phyloP scores from a whole-genome alignment of 192 early-diverging fungal genomes.

The Coemansia sp. region DNA sequence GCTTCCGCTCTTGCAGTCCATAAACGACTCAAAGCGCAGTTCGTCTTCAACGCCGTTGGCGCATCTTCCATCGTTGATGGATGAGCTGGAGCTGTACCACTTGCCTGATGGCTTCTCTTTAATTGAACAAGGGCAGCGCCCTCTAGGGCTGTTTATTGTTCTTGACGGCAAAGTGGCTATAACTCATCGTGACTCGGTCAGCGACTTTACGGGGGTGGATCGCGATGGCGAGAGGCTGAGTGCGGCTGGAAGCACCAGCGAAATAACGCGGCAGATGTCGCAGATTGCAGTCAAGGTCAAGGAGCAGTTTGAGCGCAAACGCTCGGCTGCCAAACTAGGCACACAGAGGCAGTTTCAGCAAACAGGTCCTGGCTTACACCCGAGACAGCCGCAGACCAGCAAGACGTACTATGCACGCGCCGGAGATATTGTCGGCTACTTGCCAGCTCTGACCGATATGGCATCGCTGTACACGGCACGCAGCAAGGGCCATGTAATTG shows the following conservation, averaged over 20 bases:
- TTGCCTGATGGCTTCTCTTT: slow-evolving; percentile 71
- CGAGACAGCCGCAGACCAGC: background rate
- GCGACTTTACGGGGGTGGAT: slow-evolving; percentile 40
- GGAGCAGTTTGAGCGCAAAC: slow-evolving; percentile 14
- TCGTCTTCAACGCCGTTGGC: slow-evolving; percentile 17
- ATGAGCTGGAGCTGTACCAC: slow-evolving; percentile 72
- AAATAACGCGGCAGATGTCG: slow-evolving; percentile 35
- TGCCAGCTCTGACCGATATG: slow-evolving; percentile 89
- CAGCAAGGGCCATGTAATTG: slow-evolving; percentile 75
- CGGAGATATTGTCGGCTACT: slow-evolving; percentile 89
- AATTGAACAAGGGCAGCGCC: slow-evolving; percentile 80
- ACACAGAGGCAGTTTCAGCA: background rate
- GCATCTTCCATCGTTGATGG: slow-evolving; percentile 49
- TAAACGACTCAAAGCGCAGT: slow-evolving; percentile 12
- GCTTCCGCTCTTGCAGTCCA: slow-evolving; percentile 40
- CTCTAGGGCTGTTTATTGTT: slow-evolving; percentile 84
- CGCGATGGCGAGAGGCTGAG: slow-evolving; percentile 7
- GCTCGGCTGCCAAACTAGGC: background rate
- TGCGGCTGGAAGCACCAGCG: slow-evolving; percentile 9
- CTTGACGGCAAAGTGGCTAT: slow-evolving; percentile 84
- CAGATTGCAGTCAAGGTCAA: slow-evolving; percentile 25
- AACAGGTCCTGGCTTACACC: background rate
- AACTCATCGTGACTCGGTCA: slow-evolving; percentile 34
- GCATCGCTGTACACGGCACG: slow-evolving; percentile 82
- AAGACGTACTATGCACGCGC: slow-evolving; percentile 68